Evolutionary conservation across 768 basidiomycete species (phyloP), one percentile per base, ranked within the genome.

Genomic region (Lanmaoa pseudosensibilis): DNA sequence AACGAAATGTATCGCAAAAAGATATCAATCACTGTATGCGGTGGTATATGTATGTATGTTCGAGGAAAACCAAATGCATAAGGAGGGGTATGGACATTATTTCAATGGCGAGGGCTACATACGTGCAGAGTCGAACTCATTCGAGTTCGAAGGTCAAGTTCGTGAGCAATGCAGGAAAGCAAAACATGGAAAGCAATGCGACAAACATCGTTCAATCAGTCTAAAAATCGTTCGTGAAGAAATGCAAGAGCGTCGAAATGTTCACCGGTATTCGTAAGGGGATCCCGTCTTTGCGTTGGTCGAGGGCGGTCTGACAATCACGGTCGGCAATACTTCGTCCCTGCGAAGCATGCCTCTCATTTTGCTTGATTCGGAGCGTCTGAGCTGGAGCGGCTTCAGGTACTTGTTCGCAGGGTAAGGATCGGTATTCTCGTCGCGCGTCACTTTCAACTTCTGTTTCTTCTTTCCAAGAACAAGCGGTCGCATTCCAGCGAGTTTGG

Each of bases 221-320:
- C 27, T 44, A 54, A 16, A 58, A 39, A 56, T 46, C n/a, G 23
- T 48, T 54, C 21, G n/a, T 49, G 11, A 46, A 52, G 9, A 37
- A 43, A 36, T 39, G 46, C 38, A 33, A 39, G 27, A 33, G 15
- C 34, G 23, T 53, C 45, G 55, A 37, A 32, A 36, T 16, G 50
- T 50, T 63, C 54, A 70, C 69, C 74, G 71, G 72, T 80, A 81
- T 56, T 62, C 74, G 59, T 81, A 80, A 45, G 70, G 72, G 52
- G 76, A 78, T 19, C 68, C 77, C 52, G 70, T 72, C 57, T 78
- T 77, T 46, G 82, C 77, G 58, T 70, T 73, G 44, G 69, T 74
- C 12, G 84, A 87, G 15, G 85, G 85, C 11, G 85, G 84, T 19
- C 85, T 77, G 51, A 87, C 77, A 52, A 85, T 77, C 30, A 87